These are phyloP conservation scores for Neopestalotiopsis rosae DNA, from an alignment of 2,329 filamentous ascomycete genomes.

Conservation along the genomic window DNA sequence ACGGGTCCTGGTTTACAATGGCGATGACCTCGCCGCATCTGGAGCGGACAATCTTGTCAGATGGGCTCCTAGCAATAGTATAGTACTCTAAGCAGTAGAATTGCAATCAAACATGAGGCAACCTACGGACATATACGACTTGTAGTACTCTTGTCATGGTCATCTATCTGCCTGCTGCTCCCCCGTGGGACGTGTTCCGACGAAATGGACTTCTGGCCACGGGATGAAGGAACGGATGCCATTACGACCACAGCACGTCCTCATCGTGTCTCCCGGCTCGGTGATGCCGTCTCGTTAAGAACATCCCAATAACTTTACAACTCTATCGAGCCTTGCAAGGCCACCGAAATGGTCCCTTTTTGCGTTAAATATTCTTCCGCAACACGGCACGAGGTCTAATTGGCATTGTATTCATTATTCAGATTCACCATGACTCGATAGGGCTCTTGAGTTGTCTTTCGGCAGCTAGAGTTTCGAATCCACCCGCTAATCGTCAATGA, in stretches of 20 bases:
- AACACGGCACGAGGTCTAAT: neutral
- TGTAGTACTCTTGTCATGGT: neutral
- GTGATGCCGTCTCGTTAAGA: neutral
- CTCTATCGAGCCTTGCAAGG: neutral
- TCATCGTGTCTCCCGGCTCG: neutral
- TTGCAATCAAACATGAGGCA: constrained; percentile 12
- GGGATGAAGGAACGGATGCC: neutral
- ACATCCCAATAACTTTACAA: constrained; percentile 1
- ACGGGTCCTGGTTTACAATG: neutral
- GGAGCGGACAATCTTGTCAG: neutral
- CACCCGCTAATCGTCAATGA: constrained; percentile 4
- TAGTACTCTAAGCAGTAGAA: neutral
- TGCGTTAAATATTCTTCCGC: neutral
- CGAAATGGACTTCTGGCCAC: neutral
- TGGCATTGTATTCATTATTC: neutral
- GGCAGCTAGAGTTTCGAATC: constrained; percentile 12
- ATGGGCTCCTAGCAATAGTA: neutral
- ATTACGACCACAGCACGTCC: neutral
- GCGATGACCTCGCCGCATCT: neutral
- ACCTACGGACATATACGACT: neutral
- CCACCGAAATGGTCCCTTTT: neutral
- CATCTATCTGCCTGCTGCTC: neutral
- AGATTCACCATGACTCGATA: constrained; percentile 8
- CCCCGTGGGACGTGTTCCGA: neutral
- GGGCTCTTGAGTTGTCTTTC: neutral